Percentiles rank a stretch among this genome's conserved stretches.
Evolutionary conservation across 345 rosid genomes (phyloP).

Genomic region (Turnera subulata): DNA sequence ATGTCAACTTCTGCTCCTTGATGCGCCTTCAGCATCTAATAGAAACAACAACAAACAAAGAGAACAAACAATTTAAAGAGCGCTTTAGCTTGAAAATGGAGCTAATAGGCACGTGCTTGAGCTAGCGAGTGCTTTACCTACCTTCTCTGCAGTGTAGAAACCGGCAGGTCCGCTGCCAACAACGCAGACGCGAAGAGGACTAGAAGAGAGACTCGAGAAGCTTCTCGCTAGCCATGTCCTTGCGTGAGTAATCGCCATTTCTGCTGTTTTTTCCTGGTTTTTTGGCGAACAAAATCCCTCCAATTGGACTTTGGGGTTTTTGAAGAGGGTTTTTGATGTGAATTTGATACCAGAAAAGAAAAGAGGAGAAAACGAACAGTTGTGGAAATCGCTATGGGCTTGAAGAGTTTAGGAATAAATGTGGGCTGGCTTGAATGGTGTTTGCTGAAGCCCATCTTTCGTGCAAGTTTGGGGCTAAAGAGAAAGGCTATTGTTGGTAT

Average conservation of each 20-base stretch:
- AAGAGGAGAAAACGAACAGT: too few relatives aligned
- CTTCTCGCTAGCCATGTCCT: slow-evolving; percentile 20
- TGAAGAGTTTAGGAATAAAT: too few relatives aligned
- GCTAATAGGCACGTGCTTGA: neutral
- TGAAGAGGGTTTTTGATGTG: too few relatives aligned
- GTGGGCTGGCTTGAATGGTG: too few relatives aligned
- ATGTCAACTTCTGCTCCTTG: slow-evolving; percentile 61
- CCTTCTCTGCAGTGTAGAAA: slow-evolving; percentile 85
- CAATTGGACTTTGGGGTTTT: too few relatives aligned
- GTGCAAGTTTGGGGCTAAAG: too few relatives aligned
- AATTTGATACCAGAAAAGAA: too few relatives aligned
- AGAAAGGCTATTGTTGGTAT: too few relatives aligned
- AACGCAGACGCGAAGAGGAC: slow-evolving; percentile 65
- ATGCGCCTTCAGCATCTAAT: slow-evolving; percentile 68
- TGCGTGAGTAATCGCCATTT: neutral
- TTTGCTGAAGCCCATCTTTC: too few relatives aligned
- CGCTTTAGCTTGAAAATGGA: neutral
- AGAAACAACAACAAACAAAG: neutral
- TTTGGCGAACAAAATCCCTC: too few relatives aligned
- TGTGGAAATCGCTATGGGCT: too few relatives aligned
- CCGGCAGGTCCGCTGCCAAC: slow-evolving; percentile 97
- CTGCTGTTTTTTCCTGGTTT: neutral
- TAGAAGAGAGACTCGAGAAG: slow-evolving; percentile 42
- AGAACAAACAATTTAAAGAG: neutral
- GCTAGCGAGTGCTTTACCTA: slow-evolving; percentile 29